Evolutionary conservation across 805 yeast genomes (phyloP), one percentile per base, ranked within the genome.

Genomic region (Tetrapisispora pingtungensis): DNA sequence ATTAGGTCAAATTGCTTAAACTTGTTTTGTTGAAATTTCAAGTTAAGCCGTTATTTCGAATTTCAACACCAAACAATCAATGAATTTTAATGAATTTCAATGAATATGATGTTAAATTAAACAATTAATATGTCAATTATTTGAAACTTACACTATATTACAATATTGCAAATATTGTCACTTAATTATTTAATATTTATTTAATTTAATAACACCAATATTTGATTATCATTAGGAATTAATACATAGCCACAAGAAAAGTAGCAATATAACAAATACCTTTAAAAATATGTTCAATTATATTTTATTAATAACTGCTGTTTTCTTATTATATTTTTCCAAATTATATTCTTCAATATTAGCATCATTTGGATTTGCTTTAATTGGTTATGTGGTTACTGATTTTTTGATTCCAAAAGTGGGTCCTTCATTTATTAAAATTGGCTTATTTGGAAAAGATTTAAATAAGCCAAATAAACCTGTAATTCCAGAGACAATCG

Each of bases 381-480:
- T 81, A 1, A 46, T 82, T 12, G 95, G 95, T 0, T 84, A 78
- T 58, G 64, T 73, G 14, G 68, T 72, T 32, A 80, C 88, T 3
- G 64, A 69, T 46, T 62, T 68, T 43, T 57, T 88, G 49, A 80
- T 89, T 37, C 96, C 97, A 2, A 64, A 70, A 32, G 71, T 83
- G n/a, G 72, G 80, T 1, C 70, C 74, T 1, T 70, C 78, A 35
- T 89, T 89, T 62, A 72, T 84, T 19, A 73, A 74, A 43, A 77
- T 83, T 36, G 98, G 98, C 0, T 71, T 93, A n/a, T 74, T 67
- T 49, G 98, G 98, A 10, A 77, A 73, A 49, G 98, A 93, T 61
- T 54, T 88, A 57, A 80, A 88, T 36, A 93, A 93, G 61, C 62
- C 60, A n/a, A 77, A 77, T n/a, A 70, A 64, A 35, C 94, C 95